Conservation (phyloP, 176 grass and related monocot genomes). For the Carex parvula region DNA sequence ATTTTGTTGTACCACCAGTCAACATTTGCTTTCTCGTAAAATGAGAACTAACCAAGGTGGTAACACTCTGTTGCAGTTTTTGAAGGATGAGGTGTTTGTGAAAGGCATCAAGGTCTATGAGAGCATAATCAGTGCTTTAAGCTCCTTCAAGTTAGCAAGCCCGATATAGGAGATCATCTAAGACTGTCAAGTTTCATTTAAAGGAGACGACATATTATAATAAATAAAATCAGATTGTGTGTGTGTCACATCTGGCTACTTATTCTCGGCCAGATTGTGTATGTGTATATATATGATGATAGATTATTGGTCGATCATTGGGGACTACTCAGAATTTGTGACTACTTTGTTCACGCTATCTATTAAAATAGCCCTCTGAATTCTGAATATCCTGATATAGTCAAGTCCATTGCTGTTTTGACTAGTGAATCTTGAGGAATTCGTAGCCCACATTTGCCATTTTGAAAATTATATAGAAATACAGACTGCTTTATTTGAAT, state of each 20-base stretch:
- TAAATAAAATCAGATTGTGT: not conserved
- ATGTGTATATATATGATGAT: not conserved
- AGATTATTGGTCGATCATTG: not conserved
- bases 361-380: not conserved
- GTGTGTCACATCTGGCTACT: not conserved
- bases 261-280: not conserved
- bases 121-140: conserved; percentile 64
- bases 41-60: not conserved
- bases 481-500: not conserved
- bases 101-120: conserved; percentile 84
- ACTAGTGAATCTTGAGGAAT: not conserved
- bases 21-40: not conserved
- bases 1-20: not conserved
- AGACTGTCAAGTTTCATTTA: not conserved
- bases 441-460: not conserved
- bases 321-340: not conserved
- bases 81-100: conserved; percentile 78
- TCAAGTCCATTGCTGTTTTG: not conserved
- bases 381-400: not conserved
- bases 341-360: not conserved
- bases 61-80: conserved; percentile 41
- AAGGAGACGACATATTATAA: not conserved
- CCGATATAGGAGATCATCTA: not conserved
- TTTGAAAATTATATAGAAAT: not conserved
- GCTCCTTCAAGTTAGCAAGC: conserved; percentile 30